Percentiles rank a stretch among this genome's conserved stretches.
Conservation (phyloP, 2,329 filamentous ascomycete species). For the Septoria linicola region DNA sequence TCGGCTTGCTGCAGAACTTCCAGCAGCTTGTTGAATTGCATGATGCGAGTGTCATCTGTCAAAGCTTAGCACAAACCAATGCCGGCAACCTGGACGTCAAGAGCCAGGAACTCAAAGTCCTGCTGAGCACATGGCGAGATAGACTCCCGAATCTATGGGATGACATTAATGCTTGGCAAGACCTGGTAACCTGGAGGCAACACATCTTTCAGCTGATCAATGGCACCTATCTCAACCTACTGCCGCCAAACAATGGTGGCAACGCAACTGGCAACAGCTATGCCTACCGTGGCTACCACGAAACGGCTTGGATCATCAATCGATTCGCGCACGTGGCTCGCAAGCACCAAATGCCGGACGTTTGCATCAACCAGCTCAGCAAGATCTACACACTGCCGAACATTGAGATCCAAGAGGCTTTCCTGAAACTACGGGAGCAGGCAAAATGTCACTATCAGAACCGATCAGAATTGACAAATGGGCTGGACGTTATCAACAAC, state of each 20-base stretch:
- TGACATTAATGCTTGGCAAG: conserved; percentile 98
- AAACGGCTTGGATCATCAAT: conserved; percentile 99
- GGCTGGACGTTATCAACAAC: conserved; percentile 98
- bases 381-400: conserved; percentile 98
- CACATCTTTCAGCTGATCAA: conserved; percentile 99
- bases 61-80: conserved; percentile 82
- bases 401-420: conserved; percentile 98
- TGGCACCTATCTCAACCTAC: conserved; percentile 79
- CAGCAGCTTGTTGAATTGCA: conserved; percentile 96
- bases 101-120: conserved; percentile 89
- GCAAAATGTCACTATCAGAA: conserved; percentile 99
- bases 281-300: conserved; percentile 94
- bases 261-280: conserved; percentile 88
- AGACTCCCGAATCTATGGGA: conserved; percentile 97
- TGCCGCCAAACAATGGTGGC: conserved; percentile 71
- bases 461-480: conserved; percentile 82
- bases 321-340: conserved; percentile 95
- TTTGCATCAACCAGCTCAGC: conserved; percentile 95
- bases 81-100: conserved; percentile 85
- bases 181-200: conserved; percentile 98
- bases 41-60: conserved; percentile 94
- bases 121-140: conserved; percentile 93
- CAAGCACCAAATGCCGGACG: conserved; percentile 93
- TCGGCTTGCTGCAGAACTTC: conserved; percentile 94
- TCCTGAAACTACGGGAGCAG: conserved; percentile 96